phyloP scores from a whole-genome alignment of 2,329 filamentous ascomycete species.

The Fusarium pseudocircinatum region DNA sequence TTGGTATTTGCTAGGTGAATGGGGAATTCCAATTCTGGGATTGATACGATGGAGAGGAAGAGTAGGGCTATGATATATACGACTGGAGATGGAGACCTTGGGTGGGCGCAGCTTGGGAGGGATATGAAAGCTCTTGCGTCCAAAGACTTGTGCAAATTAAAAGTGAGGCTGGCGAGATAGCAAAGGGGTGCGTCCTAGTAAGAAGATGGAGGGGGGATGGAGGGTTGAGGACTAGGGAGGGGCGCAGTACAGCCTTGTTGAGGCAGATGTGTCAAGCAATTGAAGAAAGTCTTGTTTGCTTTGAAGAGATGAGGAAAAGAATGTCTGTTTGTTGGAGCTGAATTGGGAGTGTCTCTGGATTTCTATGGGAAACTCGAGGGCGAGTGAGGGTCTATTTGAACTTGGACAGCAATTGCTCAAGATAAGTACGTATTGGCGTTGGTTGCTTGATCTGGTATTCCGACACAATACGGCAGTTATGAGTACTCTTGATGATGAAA shows the following conservation, averaged over 20 bases:
- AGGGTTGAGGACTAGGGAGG: constrained; percentile 3
- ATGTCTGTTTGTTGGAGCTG: neutral
- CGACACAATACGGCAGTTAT: neutral
- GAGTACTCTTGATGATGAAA: neutral
- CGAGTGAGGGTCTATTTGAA: constrained; percentile 27
- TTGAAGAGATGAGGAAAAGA: neutral
- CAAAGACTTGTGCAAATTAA: constrained; percentile 1
- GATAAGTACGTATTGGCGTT: neutral
- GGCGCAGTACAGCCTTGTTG: constrained; percentile 13
- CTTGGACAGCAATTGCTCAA: neutral
- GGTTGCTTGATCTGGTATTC: neutral
- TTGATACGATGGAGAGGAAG: constrained; percentile 6
- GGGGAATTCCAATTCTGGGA: neutral
- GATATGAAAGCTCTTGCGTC: neutral
- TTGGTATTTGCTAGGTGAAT: constrained; percentile 9
- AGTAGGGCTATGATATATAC: constrained; percentile 29
- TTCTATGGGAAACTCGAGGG: neutral
- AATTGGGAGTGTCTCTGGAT: neutral
- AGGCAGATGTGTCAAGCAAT: neutral
- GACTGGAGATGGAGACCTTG: neutral
- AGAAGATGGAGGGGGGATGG: constrained; percentile 29
- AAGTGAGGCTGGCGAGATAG: constrained; percentile 37
- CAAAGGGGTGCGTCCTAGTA: constrained; percentile 21
- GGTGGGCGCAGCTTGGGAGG: neutral
- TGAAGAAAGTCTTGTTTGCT: neutral